A percentile compares a stretch with the other conserved stretches of the same genome.
Conservation (phyloP, 208 protist genomes). For the Crithidia expoeki region DNA sequence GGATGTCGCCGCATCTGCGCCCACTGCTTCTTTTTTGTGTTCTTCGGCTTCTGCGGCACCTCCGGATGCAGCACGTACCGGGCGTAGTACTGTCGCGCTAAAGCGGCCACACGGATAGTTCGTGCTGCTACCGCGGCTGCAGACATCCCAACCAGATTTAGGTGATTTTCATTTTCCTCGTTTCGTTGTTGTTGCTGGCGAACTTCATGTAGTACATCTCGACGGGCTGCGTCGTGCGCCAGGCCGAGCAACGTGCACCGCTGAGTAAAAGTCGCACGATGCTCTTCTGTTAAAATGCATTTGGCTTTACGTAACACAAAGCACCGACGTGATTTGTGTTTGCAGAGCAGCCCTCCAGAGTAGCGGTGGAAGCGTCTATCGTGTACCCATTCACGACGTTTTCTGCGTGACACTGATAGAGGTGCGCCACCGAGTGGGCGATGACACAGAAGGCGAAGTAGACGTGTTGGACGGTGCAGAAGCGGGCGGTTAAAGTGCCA, state of each 20-base stretch:
- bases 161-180: neutral
- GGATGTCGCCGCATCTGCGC: neutral
- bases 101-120: conserved; percentile 4
- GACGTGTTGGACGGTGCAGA: conserved; percentile 54
- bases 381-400: conserved; percentile 85
- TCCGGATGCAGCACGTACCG: neutral
- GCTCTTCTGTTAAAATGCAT: conserved; percentile 61
- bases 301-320: conserved; percentile 74
- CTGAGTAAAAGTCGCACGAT: conserved; percentile 36
- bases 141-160: conserved; percentile 1
- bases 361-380: conserved; percentile 71
- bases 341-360: conserved; percentile 71
- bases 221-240: conserved; percentile 27
- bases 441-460: conserved; percentile 83
- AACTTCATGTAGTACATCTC: conserved; percentile 3
- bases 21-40: no score
- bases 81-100: conserved; percentile 11
- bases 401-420: conserved; percentile 68
- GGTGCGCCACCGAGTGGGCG: conserved; percentile 71
- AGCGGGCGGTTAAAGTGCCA: conserved; percentile 58
- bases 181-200: neutral
- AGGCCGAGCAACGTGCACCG: conserved; percentile 35
- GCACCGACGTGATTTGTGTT: conserved; percentile 70
- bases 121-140: conserved; percentile 8
- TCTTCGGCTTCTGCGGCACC: neutral